These are phyloP conservation scores for Apiospora pterosperma DNA, from an alignment of 2,329 filamentous ascomycete species.

Conservation along the genomic window DNA sequence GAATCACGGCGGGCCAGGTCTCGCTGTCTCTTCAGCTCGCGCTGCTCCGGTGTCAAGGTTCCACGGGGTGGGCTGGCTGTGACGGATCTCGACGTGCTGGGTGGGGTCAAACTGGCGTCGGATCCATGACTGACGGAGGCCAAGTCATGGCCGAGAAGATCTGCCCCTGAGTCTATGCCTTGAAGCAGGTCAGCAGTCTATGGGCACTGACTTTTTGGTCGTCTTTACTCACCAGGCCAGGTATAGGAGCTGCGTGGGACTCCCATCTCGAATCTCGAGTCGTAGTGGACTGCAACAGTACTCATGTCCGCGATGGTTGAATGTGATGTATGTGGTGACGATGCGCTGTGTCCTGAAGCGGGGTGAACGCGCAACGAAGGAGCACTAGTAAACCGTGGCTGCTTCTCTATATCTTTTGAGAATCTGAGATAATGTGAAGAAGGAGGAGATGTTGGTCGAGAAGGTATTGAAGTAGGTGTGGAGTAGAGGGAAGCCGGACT, in stretches of 20 bases:
- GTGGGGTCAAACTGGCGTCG: constrained; percentile 50
- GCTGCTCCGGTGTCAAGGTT: constrained; percentile 55
- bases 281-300: constrained; percentile 47
- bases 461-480: not conserved
- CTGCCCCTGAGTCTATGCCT: constrained; percentile 32
- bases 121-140: constrained; percentile 42
- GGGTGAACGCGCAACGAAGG: constrained; percentile 31
- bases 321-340: constrained; percentile 14
- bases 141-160: constrained; percentile 43
- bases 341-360: constrained; percentile 24
- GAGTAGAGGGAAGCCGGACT: constrained; percentile 15
- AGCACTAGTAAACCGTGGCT: constrained; percentile 16
- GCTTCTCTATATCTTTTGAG: constrained; percentile 17
- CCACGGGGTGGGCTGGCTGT: constrained; percentile 56
- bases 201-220: constrained; percentile 13
- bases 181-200: not conserved
- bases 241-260: constrained; percentile 43
- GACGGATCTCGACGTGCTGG: constrained; percentile 46
- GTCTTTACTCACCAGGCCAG: constrained; percentile 42
- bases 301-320: constrained; percentile 33
- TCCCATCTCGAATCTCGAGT: constrained; percentile 49
- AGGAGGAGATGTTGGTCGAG: not conserved
- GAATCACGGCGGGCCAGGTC: constrained; percentile 57
- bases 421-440: not conserved
- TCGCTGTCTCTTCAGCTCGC: constrained; percentile 58